These are phyloP conservation scores for Globisporangium iwayamae DNA, from an alignment of 352 stramenopile species.

Conservation along the genomic window DNA sequence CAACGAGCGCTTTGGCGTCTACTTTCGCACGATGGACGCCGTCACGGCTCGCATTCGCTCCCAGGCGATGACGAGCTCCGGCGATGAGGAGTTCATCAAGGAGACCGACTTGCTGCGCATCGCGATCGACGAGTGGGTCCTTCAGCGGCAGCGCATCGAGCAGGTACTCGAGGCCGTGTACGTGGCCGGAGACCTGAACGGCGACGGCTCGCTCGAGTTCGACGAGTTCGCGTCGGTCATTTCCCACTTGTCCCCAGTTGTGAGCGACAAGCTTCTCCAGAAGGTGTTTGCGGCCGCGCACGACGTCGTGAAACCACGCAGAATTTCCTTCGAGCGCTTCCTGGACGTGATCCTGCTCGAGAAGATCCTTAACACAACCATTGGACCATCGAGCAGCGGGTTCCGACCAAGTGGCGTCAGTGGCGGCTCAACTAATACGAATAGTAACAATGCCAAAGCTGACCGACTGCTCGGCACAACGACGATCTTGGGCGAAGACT, in stretches of 20 bases:
- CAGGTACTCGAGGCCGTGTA: conserved; percentile 75
- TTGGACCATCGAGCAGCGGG: background rate
- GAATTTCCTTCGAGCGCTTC: conserved; percentile 63
- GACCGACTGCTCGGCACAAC: background rate
- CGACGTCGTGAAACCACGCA: conserved; percentile 48
- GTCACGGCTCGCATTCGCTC: conserved; percentile 40
- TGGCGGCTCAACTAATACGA: background rate
- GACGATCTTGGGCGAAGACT: conserved; percentile 13
- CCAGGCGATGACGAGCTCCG: conserved; percentile 16
- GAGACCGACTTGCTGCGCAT: conserved; percentile 58
- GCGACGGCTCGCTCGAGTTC: conserved; percentile 64
- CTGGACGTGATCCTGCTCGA: conserved; percentile 58
- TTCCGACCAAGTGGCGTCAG: conserved; percentile 4
- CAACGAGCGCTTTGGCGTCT: conserved; percentile 58
- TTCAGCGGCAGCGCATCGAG: conserved; percentile 48
- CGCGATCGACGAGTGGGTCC: conserved; percentile 56
- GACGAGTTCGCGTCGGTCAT: conserved; percentile 73
- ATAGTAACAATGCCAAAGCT: conserved; percentile 7
- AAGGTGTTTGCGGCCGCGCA: conserved; percentile 58
- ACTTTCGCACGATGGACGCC: conserved; percentile 49
- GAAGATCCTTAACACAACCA: conserved; percentile 35
- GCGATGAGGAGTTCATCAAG: conserved; percentile 60
- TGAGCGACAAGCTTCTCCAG: conserved; percentile 57
- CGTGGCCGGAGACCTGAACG: conserved; percentile 59
- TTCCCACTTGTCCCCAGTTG: conserved; percentile 41